Evolutionary conservation across 2,329 filamentous ascomycete genomes (phyloP), one percentile per base, ranked within the genome.

Genomic region (Penicillium sumatraense): DNA sequence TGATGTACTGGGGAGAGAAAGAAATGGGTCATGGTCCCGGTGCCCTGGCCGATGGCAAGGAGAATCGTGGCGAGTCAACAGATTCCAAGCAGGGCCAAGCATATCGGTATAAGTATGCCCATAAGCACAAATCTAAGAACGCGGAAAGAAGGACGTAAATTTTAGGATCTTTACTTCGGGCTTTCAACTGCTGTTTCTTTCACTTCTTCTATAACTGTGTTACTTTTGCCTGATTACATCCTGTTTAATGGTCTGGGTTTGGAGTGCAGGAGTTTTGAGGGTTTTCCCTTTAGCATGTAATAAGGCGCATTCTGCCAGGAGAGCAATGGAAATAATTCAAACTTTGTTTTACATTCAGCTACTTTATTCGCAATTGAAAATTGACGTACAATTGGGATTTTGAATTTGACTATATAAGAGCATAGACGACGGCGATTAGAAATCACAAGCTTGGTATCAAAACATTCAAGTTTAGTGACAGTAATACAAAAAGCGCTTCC

Each of bases 1-100:
- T 78, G 69, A 70, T 67, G 67, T 65, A 64, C 3, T 76, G 73
- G 73, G 75, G 75, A 0, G 73, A 77, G 60, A 74, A 75, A 50
- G 75, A 78, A 40, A 50, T 75, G 44, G 72, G 72, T 26, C 56
- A 48, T 18, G 62, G 63, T 1, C 51, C 62, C 6, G 57, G 54
- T 4, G 20, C 45, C 20, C 21, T 66, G 3, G 58, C 58, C 5
- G 59, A 66, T 20, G 47, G 53, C 14, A 68, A 68, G 48, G 66
- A 64, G 31, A 63, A 63, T 14, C 49, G 60, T 18, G 64, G 57
- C 3, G 61, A 64, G 36, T 61, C 59, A 13, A 49, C 41, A 2
- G 60, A 65, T 47, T 20, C 23, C 0, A 68, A 66, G 33, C 63
- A 67, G 20, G 60, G 66, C 3, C 70, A 74, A 58, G 69, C 63